These are phyloP conservation scores for Chaetothyriales sp. DNA, from an alignment of 2,329 filamentous ascomycete species.

Conservation along the genomic window DNA sequence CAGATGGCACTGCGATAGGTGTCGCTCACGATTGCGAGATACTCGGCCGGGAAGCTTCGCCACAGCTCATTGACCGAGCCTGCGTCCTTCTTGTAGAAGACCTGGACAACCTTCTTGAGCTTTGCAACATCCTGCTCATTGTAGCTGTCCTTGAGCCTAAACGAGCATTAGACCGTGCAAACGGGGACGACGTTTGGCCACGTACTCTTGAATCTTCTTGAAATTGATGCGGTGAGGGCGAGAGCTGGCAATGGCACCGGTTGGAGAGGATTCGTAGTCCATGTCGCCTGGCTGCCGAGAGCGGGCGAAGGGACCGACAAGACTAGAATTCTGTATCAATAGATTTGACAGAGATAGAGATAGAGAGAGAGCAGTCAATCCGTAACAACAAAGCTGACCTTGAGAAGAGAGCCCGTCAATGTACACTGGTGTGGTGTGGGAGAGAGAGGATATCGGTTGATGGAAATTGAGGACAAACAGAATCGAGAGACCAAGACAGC, in stretches of 20 bases:
- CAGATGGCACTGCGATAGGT: conserved; percentile 10
- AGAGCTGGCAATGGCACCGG: background rate
- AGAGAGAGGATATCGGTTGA: background rate
- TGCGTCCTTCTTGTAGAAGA: background rate
- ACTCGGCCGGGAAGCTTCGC: background rate
- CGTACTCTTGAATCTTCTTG: background rate
- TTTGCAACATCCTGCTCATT: background rate
- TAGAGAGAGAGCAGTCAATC: background rate
- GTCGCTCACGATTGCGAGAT: conserved; percentile 8
- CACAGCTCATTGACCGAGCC: background rate
- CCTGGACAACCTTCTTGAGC: background rate
- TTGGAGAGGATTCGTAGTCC: background rate
- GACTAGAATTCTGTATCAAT: no score
- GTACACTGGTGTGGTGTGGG: background rate
- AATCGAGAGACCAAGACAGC: background rate
- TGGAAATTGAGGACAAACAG: background rate
- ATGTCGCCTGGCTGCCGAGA: background rate
- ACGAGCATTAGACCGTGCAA: background rate
- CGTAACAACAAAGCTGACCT: background rate
- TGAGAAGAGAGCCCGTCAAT: background rate
- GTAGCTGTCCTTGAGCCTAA: background rate
- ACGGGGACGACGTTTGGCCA: background rate
- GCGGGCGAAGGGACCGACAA: no score
- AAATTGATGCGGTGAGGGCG: background rate
- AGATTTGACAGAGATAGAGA: no score